Evolutionary conservation across 441 rosid genomes (phyloP).

Genomic region (Arabidopsis lyrata): DNA sequence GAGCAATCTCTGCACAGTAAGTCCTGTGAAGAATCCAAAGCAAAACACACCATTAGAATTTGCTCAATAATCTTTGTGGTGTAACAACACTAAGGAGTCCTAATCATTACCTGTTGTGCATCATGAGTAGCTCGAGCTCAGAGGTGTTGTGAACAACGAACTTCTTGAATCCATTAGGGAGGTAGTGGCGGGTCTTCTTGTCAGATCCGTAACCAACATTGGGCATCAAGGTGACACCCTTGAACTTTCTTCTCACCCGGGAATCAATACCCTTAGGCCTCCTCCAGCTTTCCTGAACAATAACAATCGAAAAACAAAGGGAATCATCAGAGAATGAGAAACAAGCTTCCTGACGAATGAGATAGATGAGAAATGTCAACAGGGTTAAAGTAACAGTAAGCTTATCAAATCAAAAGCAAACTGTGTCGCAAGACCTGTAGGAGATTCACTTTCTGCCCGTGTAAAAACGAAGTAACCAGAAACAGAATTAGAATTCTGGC

Average conservation of each 20-base stretch:
- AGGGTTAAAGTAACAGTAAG: constrained; percentile 83
- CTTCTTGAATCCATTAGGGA: constrained; percentile 90
- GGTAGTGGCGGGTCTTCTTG: constrained; percentile 85
- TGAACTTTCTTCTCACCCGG: constrained; percentile 83
- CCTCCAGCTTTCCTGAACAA: constrained; percentile 73
- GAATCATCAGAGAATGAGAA: background rate
- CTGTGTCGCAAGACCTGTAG: constrained; percentile 86
- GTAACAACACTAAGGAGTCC: background rate
- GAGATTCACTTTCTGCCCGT: constrained; percentile 61
- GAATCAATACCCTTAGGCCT: constrained; percentile 95
- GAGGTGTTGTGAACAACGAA: constrained; percentile 74
- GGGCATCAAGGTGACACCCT: constrained; percentile 92
- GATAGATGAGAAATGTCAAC: constrained; percentile 48
- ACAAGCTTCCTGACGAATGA: background rate
- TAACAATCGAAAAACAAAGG: background rate
- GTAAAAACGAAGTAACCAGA: constrained; percentile 75
- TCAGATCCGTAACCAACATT: constrained; percentile 89
- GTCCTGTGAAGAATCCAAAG: constrained; percentile 51
- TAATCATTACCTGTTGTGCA: constrained; percentile 78
- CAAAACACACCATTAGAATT: constrained; percentile 13
- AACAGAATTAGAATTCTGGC: constrained; percentile 49
- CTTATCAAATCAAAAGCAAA: constrained; percentile 55
- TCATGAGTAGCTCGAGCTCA: constrained; percentile 89
- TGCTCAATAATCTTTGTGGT: background rate
- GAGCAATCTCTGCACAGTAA: constrained; percentile 90